phyloP scores from a whole-genome alignment of 768 basidiomycete species.

The Leccinum imitatum region DNA sequence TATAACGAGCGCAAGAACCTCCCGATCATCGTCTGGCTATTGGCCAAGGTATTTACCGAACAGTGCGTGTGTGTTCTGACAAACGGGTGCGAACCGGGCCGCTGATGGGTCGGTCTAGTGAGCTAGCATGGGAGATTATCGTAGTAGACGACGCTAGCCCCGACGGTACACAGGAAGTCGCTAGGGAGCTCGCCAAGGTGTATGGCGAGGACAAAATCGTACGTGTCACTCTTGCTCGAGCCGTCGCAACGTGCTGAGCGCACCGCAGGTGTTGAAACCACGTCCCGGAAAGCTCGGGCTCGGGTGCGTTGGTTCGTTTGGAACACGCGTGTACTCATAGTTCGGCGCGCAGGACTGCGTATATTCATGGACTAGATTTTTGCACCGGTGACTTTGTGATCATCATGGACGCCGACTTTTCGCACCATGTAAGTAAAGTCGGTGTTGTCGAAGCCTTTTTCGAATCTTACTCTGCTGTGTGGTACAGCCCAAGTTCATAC shows the following conservation, averaged over 20 bases:
- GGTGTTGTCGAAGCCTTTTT: neutral
- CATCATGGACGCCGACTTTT: slow-evolving; percentile 98
- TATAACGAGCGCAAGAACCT: slow-evolving; percentile 94
- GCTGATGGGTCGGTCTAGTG: slow-evolving; percentile 40
- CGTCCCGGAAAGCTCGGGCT: slow-evolving; percentile 90
- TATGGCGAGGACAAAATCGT: slow-evolving; percentile 89
- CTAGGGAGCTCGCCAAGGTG: slow-evolving; percentile 67
- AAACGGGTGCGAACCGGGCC: slow-evolving; percentile 1
- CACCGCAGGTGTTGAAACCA: slow-evolving; percentile 69
- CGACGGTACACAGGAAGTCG: slow-evolving; percentile 90
- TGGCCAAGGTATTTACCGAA: slow-evolving; percentile 73
- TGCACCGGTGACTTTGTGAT: slow-evolving; percentile 91
- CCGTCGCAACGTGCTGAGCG: slow-evolving; percentile 5
- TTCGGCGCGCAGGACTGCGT: slow-evolving; percentile 66
- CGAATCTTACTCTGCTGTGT: slow-evolving; percentile 4
- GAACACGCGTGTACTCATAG: neutral
- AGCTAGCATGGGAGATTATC: slow-evolving; percentile 83
- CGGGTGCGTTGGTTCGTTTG: slow-evolving; percentile 51
- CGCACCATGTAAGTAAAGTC: slow-evolving; percentile 71
- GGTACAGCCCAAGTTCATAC: slow-evolving; percentile 89
- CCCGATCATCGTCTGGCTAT: slow-evolving; percentile 83
- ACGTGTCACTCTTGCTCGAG: slow-evolving; percentile 23
- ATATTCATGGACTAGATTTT: slow-evolving; percentile 88
- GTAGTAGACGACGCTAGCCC: slow-evolving; percentile 92
- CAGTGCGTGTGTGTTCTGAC: slow-evolving; percentile 55